Conservation (phyloP, 805 yeast genomes). For the Hanseniaspora nectarophila region DNA sequence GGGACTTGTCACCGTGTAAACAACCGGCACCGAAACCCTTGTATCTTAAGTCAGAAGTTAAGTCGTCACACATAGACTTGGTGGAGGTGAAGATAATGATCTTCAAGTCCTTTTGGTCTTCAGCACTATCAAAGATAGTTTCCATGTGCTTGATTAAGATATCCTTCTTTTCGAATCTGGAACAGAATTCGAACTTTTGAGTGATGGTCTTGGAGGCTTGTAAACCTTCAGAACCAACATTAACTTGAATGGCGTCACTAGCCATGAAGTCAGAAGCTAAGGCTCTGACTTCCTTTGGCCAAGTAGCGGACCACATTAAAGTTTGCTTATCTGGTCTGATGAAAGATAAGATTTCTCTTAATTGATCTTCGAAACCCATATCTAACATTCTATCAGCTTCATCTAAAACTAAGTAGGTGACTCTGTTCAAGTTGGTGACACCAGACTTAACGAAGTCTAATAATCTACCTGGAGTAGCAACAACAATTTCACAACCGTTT, state of each 20-base stretch:
- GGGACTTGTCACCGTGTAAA: conserved; percentile 96
- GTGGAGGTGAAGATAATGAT: conserved; percentile 88
- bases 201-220: conserved; percentile 94
- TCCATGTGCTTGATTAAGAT: conserved; percentile 73
- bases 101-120: conserved; percentile 40
- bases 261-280: conserved; percentile 78
- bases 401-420: conserved; percentile 90
- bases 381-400: conserved; percentile 99
- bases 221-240: conserved; percentile 87
- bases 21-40: conserved; percentile 99
- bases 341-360: conserved; percentile 93
- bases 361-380: conserved; percentile 99
- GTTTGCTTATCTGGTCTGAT: conserved; percentile 99
- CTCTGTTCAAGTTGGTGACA: conserved; percentile 89
- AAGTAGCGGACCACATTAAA: conserved; percentile 98
- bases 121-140: conserved; percentile 56
- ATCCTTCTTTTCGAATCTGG: conserved; percentile 91
- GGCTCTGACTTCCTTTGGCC: conserved; percentile 97
- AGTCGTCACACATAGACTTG: conserved; percentile 93
- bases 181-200: conserved; percentile 81
- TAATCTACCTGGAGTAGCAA: conserved; percentile 98
- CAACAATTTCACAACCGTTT: conserved; percentile 89
- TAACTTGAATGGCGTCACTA: conserved; percentile 88
- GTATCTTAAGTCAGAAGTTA: conserved; percentile 78
- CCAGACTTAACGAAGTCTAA: conserved; percentile 94